phyloP scores from a whole-genome alignment of 495 filamentous ascomycete species.

The Trichodelitschia bisporula region DNA sequence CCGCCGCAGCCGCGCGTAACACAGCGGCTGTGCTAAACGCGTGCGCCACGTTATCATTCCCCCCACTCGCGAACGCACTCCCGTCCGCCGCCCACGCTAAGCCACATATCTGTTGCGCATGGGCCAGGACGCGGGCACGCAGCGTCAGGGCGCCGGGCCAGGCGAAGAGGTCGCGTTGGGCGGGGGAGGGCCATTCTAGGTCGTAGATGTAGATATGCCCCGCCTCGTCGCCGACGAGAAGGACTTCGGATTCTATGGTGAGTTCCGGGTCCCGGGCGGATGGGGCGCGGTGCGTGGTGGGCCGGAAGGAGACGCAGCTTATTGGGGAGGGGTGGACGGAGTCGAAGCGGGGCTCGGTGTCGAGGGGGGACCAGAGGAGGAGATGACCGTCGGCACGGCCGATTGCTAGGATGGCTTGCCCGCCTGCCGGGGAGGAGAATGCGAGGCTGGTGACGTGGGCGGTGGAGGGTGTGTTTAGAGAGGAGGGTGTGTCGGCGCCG shows the following conservation, averaged over 20 bases:
- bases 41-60: conserved; percentile 76
- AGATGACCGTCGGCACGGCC: conserved; percentile 48
- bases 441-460: conserved; percentile 52
- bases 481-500: conserved; percentile 26
- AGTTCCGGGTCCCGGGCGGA: conserved; percentile 8
- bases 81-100: conserved; percentile 69
- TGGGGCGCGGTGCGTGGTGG: conserved; percentile 17
- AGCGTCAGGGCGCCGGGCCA: conserved; percentile 63
- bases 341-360: conserved; percentile 44
- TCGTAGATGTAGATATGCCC: conserved; percentile 74
- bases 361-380: conserved; percentile 33
- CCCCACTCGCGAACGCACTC: conserved; percentile 57
- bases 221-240: conserved; percentile 71
- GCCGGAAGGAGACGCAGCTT: conserved; percentile 52
- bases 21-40: too few relatives aligned
- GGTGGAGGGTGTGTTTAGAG: conserved; percentile 10
- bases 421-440: conserved; percentile 62
- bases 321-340: conserved; percentile 41
- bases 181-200: conserved; percentile 52
- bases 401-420: conserved; percentile 60
- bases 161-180: conserved; percentile 21
- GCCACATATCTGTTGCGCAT: conserved; percentile 81
- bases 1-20: too few relatives aligned
- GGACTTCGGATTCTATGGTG: conserved; percentile 40
- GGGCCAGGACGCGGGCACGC: conserved; percentile 49